phyloP scores from a whole-genome alignment of 306 rosid species.

The Cicer bijugum region DNA sequence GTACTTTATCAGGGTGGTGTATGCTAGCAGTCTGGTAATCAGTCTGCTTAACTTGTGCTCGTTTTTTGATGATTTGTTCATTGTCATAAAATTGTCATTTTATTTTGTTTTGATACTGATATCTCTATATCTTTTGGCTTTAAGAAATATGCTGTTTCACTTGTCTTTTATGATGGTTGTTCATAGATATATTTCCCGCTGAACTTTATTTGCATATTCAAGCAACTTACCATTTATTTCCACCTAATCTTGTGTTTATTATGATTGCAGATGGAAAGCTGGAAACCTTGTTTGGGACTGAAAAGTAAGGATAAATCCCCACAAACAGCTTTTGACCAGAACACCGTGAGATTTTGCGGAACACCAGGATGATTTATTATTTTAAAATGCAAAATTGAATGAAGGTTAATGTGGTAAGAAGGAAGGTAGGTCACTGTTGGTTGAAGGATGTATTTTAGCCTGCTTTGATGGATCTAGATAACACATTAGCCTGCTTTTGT shows the following conservation, averaged over 20 bases:
- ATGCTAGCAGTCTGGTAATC: constrained; percentile 20
- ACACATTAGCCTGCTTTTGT: constrained; percentile 33
- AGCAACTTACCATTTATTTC: constrained; percentile 37
- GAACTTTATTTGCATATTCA: constrained; percentile 26
- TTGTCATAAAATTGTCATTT: constrained; percentile 25
- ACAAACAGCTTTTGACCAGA: background rate
- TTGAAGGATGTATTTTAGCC: constrained; percentile 23
- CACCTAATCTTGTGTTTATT: constrained; percentile 41
- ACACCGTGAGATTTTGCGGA: constrained; percentile 15
- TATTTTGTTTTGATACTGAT: constrained; percentile 36
- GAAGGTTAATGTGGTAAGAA: constrained; percentile 22
- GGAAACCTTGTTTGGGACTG: constrained; percentile 29
- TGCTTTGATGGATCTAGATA: constrained; percentile 35
- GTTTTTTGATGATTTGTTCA: constrained; percentile 15
- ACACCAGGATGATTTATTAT: constrained; percentile 11
- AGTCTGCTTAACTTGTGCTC: constrained; percentile 9
- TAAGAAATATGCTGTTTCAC: constrained; percentile 30
- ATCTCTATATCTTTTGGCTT: constrained; percentile 25
- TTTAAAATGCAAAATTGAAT: constrained; percentile 16
- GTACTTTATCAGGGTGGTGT: background rate
- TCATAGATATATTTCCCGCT: constrained; percentile 11
- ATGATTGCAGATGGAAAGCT: constrained; percentile 57
- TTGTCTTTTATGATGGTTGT: constrained; percentile 13
- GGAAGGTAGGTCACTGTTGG: constrained; percentile 17
- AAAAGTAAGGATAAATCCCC: constrained; percentile 16